phyloP scores from a whole-genome alignment of 2,329 filamentous ascomycete genomes.

The Celoporthe dispersa region DNA sequence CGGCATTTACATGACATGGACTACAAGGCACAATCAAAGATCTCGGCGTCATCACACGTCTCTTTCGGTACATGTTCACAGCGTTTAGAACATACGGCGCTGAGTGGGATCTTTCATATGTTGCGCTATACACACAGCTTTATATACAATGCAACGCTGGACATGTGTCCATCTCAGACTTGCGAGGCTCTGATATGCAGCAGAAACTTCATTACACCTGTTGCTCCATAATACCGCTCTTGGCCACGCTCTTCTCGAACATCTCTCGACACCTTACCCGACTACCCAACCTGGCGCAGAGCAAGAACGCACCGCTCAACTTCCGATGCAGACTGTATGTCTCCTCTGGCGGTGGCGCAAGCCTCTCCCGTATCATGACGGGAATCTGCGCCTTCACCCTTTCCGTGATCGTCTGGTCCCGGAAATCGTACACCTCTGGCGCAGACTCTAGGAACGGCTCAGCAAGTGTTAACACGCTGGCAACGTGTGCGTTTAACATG shows the following conservation, averaged over 20 bases:
- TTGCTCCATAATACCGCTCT: slow-evolving; percentile 36
- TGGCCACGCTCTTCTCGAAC: slow-evolving; percentile 65
- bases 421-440: slow-evolving; percentile 87
- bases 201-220: neutral
- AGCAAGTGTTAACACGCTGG: slow-evolving; percentile 84
- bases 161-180: neutral
- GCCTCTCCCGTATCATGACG: slow-evolving; percentile 85
- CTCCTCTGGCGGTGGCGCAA: slow-evolving; percentile 93
- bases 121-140: neutral
- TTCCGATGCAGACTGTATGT: slow-evolving; percentile 96
- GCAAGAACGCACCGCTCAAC: slow-evolving; percentile 88
- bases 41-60: neutral
- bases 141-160: neutral
- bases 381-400: slow-evolving; percentile 87
- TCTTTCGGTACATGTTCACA: neutral
- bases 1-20: neutral
- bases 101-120: slow-evolving; percentile 3
- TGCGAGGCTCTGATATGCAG: neutral
- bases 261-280: slow-evolving; percentile 79
- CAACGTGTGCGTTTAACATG: slow-evolving; percentile 92
- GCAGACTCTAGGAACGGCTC: slow-evolving; percentile 83
- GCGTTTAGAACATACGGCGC: too few relatives aligned
- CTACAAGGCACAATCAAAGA: neutral
- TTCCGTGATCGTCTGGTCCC: slow-evolving; percentile 94
- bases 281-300: slow-evolving; percentile 87